Evolutionary conservation across 257 asterid species (phyloP).

Genomic region (Ajuga chamaepitys): DNA sequence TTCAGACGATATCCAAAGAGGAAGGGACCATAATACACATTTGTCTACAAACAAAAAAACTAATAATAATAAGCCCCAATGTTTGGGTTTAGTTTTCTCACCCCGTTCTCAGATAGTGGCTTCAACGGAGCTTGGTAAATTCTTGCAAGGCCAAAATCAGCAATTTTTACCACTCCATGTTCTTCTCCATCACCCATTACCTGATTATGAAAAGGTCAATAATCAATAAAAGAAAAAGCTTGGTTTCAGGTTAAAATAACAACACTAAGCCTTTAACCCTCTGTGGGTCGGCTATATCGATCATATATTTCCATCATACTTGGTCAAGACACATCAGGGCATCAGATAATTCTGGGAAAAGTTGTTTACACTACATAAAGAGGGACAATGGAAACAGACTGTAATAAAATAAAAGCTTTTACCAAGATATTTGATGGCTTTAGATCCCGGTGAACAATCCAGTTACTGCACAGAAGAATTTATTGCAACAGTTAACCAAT

Average conservation of each 20-base stretch:
- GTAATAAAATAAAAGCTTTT: constrained; percentile 10
- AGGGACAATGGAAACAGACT: background rate
- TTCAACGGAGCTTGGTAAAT: constrained; percentile 89
- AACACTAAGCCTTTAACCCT: too few species aligned
- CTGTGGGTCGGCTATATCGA: too few species aligned
- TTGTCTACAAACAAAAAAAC: background rate
- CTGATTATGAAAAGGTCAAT: constrained; percentile 28
- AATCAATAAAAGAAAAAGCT: constrained; percentile 14
- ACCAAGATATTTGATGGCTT: constrained; percentile 98
- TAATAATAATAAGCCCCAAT: background rate
- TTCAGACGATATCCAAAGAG: background rate
- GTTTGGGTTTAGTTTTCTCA: constrained; percentile 19
- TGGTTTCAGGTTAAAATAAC: background rate
- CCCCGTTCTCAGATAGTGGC: constrained; percentile 92
- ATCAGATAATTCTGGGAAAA: background rate
- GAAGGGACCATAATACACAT: background rate
- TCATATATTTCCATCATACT: too few species aligned
- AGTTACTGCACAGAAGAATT: constrained; percentile 62
- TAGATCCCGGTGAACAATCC: constrained; percentile 96
- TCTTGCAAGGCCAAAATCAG: constrained; percentile 99
- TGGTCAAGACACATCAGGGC: too few species aligned
- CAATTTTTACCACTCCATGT: constrained; percentile 92
- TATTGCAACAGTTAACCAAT: constrained; percentile 8
- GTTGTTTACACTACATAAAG: background rate
- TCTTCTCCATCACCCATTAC: constrained; percentile 99